These are phyloP conservation scores for Wallacemonas collosoma DNA, from an alignment of 208 protist species.

Conservation along the genomic window DNA sequence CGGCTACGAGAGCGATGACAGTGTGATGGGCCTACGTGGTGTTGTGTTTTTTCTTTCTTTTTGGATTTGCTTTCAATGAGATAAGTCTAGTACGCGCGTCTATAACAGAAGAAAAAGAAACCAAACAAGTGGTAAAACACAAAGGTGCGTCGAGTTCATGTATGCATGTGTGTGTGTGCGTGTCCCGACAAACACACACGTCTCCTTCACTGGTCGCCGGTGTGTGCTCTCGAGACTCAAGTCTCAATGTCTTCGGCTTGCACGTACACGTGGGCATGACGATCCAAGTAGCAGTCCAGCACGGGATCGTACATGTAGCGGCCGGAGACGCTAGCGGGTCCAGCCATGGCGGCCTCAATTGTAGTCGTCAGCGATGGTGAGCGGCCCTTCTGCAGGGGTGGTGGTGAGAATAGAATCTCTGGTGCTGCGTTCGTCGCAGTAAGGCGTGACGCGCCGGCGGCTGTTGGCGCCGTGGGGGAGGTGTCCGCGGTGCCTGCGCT, in stretches of 20 bases:
- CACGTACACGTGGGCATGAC: conserved; percentile 55
- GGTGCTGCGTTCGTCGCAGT: conserved; percentile 2
- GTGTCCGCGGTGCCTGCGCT: background rate
- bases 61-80: too few species aligned
- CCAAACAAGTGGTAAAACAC: too few species aligned
- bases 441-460: background rate
- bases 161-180: too few species aligned
- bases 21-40: too few species aligned
- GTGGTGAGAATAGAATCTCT: background rate
- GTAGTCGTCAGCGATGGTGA: conserved; percentile 1
- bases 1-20: too few species aligned
- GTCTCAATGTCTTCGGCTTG: conserved; percentile 12
- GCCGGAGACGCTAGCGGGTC: background rate
- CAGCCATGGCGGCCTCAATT: background rate
- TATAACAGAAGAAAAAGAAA: too few species aligned
- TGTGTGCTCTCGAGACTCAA: background rate
- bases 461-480: too few species aligned
- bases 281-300: conserved; percentile 71
- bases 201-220: too few species aligned
- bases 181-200: too few species aligned
- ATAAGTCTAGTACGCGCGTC: too few species aligned
- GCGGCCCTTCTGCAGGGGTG: background rate
- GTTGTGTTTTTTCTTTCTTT: too few species aligned
- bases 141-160: too few species aligned
- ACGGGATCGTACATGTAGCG: conserved; percentile 77